phyloP scores from a whole-genome alignment of 2,329 filamentous ascomycete genomes.

The Beauveria caledonica region DNA sequence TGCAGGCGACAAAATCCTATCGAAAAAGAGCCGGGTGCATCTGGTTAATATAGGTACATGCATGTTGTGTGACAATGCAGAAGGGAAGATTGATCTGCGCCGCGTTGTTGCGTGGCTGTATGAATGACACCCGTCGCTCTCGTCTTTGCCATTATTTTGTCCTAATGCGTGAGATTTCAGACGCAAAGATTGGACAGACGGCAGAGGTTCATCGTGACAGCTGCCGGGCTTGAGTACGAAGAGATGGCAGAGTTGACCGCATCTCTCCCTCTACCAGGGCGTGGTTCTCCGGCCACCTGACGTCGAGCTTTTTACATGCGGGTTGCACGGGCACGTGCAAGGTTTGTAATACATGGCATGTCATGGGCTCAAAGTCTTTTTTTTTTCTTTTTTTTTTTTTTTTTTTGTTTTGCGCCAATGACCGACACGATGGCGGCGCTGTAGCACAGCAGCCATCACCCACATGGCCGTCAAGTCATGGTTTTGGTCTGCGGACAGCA shows the following conservation, averaged over 20 bases:
- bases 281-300: neutral
- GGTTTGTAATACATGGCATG: neutral
- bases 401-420: neutral
- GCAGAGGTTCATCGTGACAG: neutral
- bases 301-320: neutral
- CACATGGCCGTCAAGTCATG: constrained; percentile 1
- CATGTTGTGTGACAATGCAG: neutral
- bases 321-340: neutral
- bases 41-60: neutral
- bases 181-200: neutral
- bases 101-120: too few relatives aligned
- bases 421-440: neutral
- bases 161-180: neutral
- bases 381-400: neutral
- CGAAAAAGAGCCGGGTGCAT: neutral
- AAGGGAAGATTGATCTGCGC: neutral
- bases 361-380: neutral
- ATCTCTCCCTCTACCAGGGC: neutral
- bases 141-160: neutral
- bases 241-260: neutral
- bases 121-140: neutral
- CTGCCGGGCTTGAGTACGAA: neutral
- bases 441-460: neutral
- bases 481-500: neutral
- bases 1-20: neutral